Evolutionary conservation across 2,329 filamentous ascomycete species (phyloP), one percentile per base, ranked within the genome.

Genomic region (Emericellopsis cladophorae): DNA sequence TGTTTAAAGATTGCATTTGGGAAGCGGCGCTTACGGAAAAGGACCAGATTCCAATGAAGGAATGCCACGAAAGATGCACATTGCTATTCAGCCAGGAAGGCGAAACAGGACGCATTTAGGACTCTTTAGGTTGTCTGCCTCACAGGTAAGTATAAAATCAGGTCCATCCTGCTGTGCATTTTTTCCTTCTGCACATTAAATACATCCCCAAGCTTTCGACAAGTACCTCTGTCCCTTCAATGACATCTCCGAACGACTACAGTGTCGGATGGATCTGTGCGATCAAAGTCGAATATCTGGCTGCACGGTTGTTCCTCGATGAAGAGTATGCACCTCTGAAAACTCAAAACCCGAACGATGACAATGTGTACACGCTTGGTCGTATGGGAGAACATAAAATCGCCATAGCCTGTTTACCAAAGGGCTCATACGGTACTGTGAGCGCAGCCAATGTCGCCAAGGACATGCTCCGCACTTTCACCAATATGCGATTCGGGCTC

Each of bases 211-310:
- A 29, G 26, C 26, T 7, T 29, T 29, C 9, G 4, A 9, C 26
- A 29, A 29, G 26, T 29, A 29, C 9, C 26, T 9, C 26, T 9
- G 12, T 29, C 26, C 4, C 26, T 9, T 12, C 26, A 29, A 29
- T 29, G 26, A 9, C 26, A 29, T 29, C 26, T 7, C 26, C 26
- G 8, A 12, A 9, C 26, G 26, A 38, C 21, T 67, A 67, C 42
- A 62, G 52, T 0, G 54, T 68, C 7, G 65, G 62, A 14, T 67
- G 62, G 63, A 65, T 70, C 7, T 67, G 60, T 41, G 63, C 64
- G 8, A 42, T 66, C 3, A n/a, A 8, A 1, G 51, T 46, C 0
- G 65, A 68, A 39, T 54, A 52, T 38, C 50, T 58, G 33, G 63
- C 65, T 5, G 64, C 64, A 3, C 47, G 49, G 22, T 48, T 37